These are phyloP conservation scores for Podila epicladia DNA, from an alignment of 192 early-diverging fungal genomes.

Conservation along the genomic window DNA sequence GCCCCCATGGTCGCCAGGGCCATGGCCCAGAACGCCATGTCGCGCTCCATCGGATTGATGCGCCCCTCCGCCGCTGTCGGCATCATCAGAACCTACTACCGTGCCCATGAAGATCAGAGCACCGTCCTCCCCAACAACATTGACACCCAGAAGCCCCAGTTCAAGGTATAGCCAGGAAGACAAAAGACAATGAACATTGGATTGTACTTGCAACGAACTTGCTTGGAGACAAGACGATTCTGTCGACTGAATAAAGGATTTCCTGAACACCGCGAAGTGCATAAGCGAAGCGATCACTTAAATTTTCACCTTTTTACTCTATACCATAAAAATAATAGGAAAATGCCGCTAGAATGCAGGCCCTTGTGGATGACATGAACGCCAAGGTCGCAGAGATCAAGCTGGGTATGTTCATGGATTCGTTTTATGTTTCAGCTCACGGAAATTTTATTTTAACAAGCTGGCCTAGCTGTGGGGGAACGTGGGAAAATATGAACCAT, in stretches of 20 bases:
- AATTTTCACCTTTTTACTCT: neutral
- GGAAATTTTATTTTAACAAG: conserved; percentile 5
- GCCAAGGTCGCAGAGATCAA: conserved; percentile 74
- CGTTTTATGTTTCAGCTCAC: neutral
- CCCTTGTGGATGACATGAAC: conserved; percentile 72
- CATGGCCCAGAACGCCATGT: conserved; percentile 15
- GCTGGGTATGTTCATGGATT: conserved; percentile 63
- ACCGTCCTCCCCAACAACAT: conserved; percentile 76
- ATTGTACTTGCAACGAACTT: neutral
- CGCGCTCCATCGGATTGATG: conserved; percentile 36
- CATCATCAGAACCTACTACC: conserved; percentile 43
- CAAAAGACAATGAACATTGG: too few relatives aligned
- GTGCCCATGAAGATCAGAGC: conserved; percentile 59
- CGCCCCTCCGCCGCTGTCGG: conserved; percentile 43
- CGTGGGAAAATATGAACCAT: neutral
- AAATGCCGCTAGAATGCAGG: conserved; percentile 75
- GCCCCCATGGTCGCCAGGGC: conserved; percentile 43
- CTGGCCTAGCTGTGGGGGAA: neutral
- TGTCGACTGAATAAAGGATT: neutral
- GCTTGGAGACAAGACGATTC: neutral
- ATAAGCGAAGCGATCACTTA: too few relatives aligned
- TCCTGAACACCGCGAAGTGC: too few relatives aligned
- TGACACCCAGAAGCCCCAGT: conserved; percentile 71
- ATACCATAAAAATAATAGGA: conserved; percentile 60
- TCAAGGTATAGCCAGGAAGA: conserved; percentile 66